Evolutionary conservation across 179 eudicot species (phyloP).

Genomic region (Beta corolliflora): DNA sequence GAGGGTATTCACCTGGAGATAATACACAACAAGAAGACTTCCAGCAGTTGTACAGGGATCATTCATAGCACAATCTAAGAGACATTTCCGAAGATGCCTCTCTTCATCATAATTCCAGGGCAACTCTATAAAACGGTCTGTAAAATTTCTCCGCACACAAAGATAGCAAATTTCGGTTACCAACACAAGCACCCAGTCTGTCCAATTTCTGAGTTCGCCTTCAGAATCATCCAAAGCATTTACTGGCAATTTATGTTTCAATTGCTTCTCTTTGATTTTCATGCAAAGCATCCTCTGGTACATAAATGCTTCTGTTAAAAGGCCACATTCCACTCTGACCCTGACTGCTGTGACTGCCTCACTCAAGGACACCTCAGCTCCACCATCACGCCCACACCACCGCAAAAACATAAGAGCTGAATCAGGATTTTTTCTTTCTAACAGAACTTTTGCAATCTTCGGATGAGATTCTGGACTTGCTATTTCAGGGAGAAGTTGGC

Average conservation of each 20-base stretch:
- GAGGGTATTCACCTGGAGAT: slow-evolving; percentile 66
- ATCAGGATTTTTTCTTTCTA: slow-evolving; percentile 86
- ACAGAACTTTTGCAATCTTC: slow-evolving; percentile 80
- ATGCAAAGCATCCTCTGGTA: slow-evolving; percentile 76
- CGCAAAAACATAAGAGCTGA: slow-evolving; percentile 95
- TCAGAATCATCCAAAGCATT: slow-evolving; percentile 39
- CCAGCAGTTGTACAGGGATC: slow-evolving; percentile 63
- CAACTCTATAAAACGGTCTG: slow-evolving; percentile 80
- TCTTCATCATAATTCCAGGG: slow-evolving; percentile 94
- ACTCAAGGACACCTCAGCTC: slow-evolving; percentile 60
- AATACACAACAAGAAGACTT: slow-evolving; percentile 93
- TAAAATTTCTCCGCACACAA: slow-evolving; percentile 76
- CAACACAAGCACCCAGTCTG: slow-evolving; percentile 70
- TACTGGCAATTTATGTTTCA: slow-evolving; percentile 38
- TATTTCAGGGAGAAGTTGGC: slow-evolving; percentile 84
- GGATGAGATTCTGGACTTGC: slow-evolving; percentile 90
- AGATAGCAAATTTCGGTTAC: slow-evolving; percentile 87
- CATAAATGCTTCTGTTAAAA: slow-evolving; percentile 93
- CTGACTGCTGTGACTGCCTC: slow-evolving; percentile 91
- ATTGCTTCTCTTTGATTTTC: slow-evolving; percentile 65
- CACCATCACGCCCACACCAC: slow-evolving; percentile 85
- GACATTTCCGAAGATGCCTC: slow-evolving; percentile 73
- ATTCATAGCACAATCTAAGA: slow-evolving; percentile 62
- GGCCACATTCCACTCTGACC: slow-evolving; percentile 88
- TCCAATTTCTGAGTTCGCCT: slow-evolving; percentile 50